Base-by-base conservation (phyloP, 352 stramenopile species). In the Thraustotheca clavata region DNA sequence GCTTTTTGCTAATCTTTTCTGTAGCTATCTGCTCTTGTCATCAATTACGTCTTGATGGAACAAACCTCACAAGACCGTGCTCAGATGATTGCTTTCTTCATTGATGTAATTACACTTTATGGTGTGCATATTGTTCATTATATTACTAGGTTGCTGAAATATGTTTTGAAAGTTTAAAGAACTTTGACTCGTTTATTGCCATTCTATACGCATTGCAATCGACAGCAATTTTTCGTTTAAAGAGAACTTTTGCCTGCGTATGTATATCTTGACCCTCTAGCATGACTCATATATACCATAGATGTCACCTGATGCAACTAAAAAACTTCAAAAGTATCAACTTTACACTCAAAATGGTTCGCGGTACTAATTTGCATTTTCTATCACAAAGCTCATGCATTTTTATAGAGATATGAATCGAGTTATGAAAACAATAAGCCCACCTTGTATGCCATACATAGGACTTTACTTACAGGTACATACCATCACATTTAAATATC, bases 171-270 rank as follows among this genome's bases (percentile, higher is more conserved):
- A 73, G 74, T 39, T 73, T 93, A 26, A 79, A 86, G 47, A 94
- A 94, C 49, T 89, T 87, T 49, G 86, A 94, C 62, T 88, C 80
- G 8, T 72, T 94, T 12, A 83, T 85, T 49, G 79, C 86, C 5
- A 91, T 94, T 57, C 65, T 94, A 49, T 94, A 93, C 59, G 83
- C 82, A 5, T 60, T 94, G 20, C 83, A 94, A 70, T 94, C 86
- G 12, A 94, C 86, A 61, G 82, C 86, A n/a, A 79, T 94, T 4
- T 85, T 93, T 48, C 76, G 86, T 5, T 72, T 94, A 47, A 77
- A 80, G 22, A 80, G 76, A 27, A 84, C 86, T 2, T 80, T 93
- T 52, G 75, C 89, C 26, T 82, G 74, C 63, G 85, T 94, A 84
- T 11, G 80, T 69, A 5, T 46, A 41, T 20, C 32, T 14, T 35